phyloP scores from a whole-genome alignment of 805 yeast genomes.

The Nakazawaea wickerhamii region DNA sequence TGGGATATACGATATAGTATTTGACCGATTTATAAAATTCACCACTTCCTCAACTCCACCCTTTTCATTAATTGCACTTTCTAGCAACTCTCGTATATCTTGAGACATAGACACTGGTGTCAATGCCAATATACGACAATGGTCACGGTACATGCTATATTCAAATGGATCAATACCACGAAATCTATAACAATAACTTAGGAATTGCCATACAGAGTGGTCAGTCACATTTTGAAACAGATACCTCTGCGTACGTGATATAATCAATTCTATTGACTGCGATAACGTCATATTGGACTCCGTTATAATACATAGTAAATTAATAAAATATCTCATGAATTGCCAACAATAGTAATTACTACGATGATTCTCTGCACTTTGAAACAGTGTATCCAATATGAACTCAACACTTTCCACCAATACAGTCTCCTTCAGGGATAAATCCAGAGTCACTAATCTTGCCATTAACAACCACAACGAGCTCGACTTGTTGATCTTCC shows the following conservation, averaged over 20 bases:
- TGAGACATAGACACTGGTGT: no score
- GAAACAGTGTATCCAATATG: slow-evolving; percentile 19
- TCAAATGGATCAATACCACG: background rate
- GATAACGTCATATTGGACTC: background rate
- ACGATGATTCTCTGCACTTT: slow-evolving; percentile 35
- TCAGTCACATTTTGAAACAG: slow-evolving; percentile 17
- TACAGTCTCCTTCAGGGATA: background rate
- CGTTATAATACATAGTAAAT: slow-evolving; percentile 16
- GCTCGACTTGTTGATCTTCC: slow-evolving; percentile 9
- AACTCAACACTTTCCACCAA: background rate
- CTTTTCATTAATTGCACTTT: no score
- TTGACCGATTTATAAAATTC: background rate
- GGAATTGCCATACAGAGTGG: slow-evolving; percentile 20
- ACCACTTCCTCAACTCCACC: background rate
- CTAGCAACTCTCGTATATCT: no score
- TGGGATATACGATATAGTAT: slow-evolving; percentile 13
- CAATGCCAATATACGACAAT: background rate
- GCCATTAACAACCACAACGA: slow-evolving; percentile 1
- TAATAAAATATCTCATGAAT: slow-evolving; percentile 28
- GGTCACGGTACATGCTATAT: slow-evolving; percentile 7
- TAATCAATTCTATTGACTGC: slow-evolving; percentile 2
- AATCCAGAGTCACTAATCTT: background rate
- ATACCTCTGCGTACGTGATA: slow-evolving; percentile 8
- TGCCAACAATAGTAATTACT: slow-evolving; percentile 45
- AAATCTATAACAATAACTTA: slow-evolving; percentile 12